Conservation (phyloP, 352 stramenopile genomes). For the Phytopythium ostracodes region DNA sequence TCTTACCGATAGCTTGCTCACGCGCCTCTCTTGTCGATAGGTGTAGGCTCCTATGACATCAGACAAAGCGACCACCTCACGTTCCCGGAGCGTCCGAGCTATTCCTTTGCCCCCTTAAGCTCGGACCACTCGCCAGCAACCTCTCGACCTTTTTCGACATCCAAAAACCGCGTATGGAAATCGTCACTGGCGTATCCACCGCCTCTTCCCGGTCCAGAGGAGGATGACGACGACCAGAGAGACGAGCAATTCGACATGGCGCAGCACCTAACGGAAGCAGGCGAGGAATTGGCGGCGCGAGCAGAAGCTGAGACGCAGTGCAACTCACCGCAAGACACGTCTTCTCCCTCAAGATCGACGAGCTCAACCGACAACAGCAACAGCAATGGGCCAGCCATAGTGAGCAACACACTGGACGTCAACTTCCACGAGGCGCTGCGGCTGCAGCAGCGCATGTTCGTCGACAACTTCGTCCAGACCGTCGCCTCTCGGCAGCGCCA, state of each 20-base stretch:
- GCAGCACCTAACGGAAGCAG: not conserved
- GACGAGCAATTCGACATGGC: constrained; percentile 1
- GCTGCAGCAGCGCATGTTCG: constrained; percentile 47
- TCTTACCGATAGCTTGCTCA: not conserved
- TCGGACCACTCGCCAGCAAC: not conserved
- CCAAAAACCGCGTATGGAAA: constrained; percentile 18
- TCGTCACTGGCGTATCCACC: constrained; percentile 19
- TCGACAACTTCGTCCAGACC: constrained; percentile 50
- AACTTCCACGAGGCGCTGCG: constrained; percentile 24
- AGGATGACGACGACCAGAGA: constrained; percentile 5
- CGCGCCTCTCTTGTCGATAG: constrained; percentile 8
- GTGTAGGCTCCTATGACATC: constrained; percentile 53
- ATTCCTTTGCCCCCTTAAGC: constrained; percentile 28
- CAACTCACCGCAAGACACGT: not conserved
- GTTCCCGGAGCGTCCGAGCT: constrained; percentile 31
- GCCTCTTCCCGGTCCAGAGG: constrained; percentile 7
- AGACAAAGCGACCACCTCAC: constrained; percentile 36
- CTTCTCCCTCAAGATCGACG: too few species aligned
- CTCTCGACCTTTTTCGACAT: not conserved
- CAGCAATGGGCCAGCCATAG: not conserved
- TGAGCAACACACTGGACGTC: not conserved
- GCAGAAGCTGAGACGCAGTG: constrained; percentile 17
- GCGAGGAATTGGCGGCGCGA: not conserved
- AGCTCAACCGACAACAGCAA: not conserved
- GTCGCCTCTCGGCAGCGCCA: constrained; percentile 31